These are phyloP conservation scores for Erigeron canadensis DNA, from an alignment of 129 eudicot genomes.

Conservation along the genomic window DNA sequence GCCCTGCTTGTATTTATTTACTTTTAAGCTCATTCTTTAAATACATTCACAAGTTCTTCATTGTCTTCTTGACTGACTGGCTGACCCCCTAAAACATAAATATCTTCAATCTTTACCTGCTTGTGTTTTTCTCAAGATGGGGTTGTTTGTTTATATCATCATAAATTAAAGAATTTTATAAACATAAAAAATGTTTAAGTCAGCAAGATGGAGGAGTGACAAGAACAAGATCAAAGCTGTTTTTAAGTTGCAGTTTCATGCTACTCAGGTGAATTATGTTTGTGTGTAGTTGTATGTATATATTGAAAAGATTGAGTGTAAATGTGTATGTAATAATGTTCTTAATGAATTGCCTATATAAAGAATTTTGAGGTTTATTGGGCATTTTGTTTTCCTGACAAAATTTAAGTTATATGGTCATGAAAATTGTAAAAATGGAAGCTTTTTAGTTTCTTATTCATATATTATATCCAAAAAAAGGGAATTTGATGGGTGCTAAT, in stretches of 20 bases:
- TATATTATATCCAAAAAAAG: conserved; percentile 5
- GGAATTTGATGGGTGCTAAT: neutral
- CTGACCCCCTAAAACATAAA: neutral
- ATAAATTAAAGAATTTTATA: neutral
- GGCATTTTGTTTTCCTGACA: neutral
- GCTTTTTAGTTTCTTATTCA: neutral
- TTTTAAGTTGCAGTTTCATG: conserved; percentile 83
- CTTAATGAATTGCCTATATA: conserved; percentile 23
- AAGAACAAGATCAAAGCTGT: conserved; percentile 87
- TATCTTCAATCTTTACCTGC: conserved; percentile 26
- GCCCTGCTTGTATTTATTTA: conserved; percentile 28
- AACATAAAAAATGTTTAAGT: conserved; percentile 60
- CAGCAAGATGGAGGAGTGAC: conserved; percentile 90
- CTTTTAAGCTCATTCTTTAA: conserved; percentile 34
- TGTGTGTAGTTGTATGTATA: neutral
- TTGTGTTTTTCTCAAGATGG: conserved; percentile 35
- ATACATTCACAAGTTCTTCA: conserved; percentile 48
- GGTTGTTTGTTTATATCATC: neutral
- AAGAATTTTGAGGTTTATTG: conserved; percentile 17
- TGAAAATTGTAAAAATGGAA: conserved; percentile 1
- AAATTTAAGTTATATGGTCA: conserved; percentile 3
- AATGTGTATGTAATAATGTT: conserved; percentile 7
- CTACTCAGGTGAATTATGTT: conserved; percentile 64
- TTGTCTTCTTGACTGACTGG: neutral
- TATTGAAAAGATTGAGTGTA: neutral